Conservation (phyloP, 768 basidiomycete species). For the Phanerochaete carnosa region DNA sequence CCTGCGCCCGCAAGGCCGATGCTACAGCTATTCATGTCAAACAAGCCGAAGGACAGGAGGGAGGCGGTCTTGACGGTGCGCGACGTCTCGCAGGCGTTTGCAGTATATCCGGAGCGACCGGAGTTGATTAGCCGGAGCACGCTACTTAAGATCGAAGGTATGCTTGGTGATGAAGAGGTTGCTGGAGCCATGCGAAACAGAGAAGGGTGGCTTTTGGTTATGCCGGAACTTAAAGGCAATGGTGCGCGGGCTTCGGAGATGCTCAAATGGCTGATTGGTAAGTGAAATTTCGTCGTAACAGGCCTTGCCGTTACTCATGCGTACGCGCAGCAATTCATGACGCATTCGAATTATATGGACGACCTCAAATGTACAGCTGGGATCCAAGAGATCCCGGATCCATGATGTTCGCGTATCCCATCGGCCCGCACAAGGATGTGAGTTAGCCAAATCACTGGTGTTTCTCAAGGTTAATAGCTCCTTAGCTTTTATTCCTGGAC, state of each 20-base stretch:
- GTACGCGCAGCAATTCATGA: conserved; percentile 53
- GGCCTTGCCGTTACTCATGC: not conserved
- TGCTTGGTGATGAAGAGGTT: conserved; percentile 74
- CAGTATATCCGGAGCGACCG: conserved; percentile 94
- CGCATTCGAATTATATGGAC: conserved; percentile 84
- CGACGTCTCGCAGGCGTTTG: conserved; percentile 80
- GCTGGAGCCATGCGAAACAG: conserved; percentile 60
- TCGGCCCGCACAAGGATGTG: conserved; percentile 81
- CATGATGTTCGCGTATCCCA: conserved; percentile 93
- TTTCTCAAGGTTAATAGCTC: not conserved
- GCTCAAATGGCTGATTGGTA: conserved; percentile 88
- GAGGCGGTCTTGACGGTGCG: conserved; percentile 66
- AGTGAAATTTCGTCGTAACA: conserved; percentile 23
- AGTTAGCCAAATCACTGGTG: conserved; percentile 26
- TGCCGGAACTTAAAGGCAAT: conserved; percentile 78
- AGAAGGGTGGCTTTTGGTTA: conserved; percentile 85
- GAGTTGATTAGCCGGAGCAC: conserved; percentile 87
- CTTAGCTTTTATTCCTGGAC: conserved; percentile 81
- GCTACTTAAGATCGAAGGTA: conserved; percentile 88
- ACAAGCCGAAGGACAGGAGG: conserved; percentile 73
- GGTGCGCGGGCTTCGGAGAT: conserved; percentile 72
- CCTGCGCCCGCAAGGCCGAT: conserved; percentile 25
- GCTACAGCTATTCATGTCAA: conserved; percentile 58
- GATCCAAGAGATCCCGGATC: conserved; percentile 79
- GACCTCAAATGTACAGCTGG: conserved; percentile 85